These are phyloP conservation scores for Colletotrichum truncatum DNA, from an alignment of 2,329 filamentous ascomycete genomes.

Conservation along the genomic window DNA sequence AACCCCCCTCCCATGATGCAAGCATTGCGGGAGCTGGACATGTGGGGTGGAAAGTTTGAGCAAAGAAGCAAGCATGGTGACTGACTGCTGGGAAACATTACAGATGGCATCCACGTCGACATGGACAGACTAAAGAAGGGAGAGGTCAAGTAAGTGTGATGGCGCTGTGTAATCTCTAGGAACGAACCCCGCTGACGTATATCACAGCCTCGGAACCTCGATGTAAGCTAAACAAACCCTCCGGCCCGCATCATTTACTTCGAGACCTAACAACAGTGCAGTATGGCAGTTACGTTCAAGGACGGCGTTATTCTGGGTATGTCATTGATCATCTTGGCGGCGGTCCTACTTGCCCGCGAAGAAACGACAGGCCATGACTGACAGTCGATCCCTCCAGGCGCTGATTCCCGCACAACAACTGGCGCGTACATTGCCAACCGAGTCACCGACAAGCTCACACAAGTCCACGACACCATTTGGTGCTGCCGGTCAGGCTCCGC, in stretches of 20 bases:
- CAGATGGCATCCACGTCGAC: conserved; percentile 99
- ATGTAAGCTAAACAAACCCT: conserved; percentile 76
- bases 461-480: conserved; percentile 99
- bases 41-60: not conserved
- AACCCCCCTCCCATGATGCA: conserved; percentile 12
- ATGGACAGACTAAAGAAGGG: conserved; percentile 99
- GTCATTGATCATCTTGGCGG: conserved; percentile 31
- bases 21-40: not conserved
- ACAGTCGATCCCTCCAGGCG: conserved; percentile 60
- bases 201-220: conserved; percentile 86
- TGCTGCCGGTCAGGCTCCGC: conserved; percentile 98
- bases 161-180: not conserved
- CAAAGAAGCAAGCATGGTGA: not conserved
- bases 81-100: conserved; percentile 5
- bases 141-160: conserved; percentile 87
- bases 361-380: not conserved
- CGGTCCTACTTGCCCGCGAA: not conserved
- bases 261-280: conserved; percentile 48
- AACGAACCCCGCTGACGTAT: conserved; percentile 40
- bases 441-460: conserved; percentile 98
- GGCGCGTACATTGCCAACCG: conserved; percentile 98
- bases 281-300: conserved; percentile 99
- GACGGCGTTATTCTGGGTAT: conserved; percentile 92
- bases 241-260: not conserved
- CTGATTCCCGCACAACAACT: conserved; percentile 96